Evolutionary conservation across 768 basidiomycete species (phyloP).

Genomic region (Exidia glandulosa): DNA sequence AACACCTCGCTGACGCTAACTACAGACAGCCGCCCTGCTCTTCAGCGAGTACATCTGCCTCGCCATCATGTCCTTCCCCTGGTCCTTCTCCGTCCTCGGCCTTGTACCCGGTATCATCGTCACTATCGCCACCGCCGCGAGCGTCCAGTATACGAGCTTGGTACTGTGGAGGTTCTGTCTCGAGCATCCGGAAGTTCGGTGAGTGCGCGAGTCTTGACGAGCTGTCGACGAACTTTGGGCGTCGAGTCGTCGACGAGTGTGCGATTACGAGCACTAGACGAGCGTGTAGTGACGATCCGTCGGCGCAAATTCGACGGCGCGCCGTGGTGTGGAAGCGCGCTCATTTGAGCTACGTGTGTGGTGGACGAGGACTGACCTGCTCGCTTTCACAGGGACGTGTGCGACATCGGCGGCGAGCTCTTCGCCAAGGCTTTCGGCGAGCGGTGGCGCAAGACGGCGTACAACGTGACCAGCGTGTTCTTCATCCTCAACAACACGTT

Average conservation of each 20-base stretch:
- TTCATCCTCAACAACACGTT: conserved; percentile 46
- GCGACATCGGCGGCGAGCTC: conserved; percentile 38
- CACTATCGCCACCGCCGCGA: conserved; percentile 28
- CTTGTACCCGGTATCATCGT: conserved; percentile 33
- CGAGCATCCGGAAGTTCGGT: conserved; percentile 36
- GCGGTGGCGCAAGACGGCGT: conserved; percentile 22
- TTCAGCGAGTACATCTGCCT: conserved; percentile 39
- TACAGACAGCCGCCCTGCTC: conserved; percentile 32
- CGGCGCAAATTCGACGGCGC: too few species aligned
- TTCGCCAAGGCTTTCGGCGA: conserved; percentile 28
- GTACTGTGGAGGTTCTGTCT: conserved; percentile 38
- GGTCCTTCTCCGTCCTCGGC: conserved; percentile 27
- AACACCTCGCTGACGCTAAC: background rate
- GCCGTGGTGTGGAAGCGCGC: too few species aligned
- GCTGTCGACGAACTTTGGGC: too few species aligned
- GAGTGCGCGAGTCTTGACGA: too few species aligned
- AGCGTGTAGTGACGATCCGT: too few species aligned
- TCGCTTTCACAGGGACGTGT: too few species aligned
- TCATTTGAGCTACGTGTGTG: too few species aligned
- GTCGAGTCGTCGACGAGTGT: too few species aligned
- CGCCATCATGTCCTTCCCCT: conserved; percentile 29
- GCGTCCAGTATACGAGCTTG: conserved; percentile 35
- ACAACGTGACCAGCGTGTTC: conserved; percentile 39
- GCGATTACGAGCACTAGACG: too few species aligned
- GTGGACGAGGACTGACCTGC: too few species aligned